Evolutionary conservation across 768 basidiomycete species (phyloP).

Genomic region (Cyathus striatus): DNA sequence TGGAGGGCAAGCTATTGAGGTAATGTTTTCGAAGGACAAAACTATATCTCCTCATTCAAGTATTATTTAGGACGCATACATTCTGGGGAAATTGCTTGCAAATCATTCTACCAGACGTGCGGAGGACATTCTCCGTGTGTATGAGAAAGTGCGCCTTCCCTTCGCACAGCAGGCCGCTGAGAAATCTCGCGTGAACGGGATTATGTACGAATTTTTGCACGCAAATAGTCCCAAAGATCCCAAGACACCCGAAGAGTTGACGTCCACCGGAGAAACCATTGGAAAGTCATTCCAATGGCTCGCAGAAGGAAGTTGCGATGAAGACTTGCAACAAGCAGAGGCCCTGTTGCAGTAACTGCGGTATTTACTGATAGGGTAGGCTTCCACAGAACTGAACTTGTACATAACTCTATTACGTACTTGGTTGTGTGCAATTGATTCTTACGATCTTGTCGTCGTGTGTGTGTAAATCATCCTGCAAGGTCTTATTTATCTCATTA

Average conservation of each 20-base stretch:
- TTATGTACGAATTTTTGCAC: conserved; percentile 11
- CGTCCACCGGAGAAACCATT: conserved; percentile 9
- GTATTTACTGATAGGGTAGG: background rate
- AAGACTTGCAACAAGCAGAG: conserved; percentile 13
- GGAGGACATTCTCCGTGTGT: conserved; percentile 9
- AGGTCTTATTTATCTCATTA: too few relatives aligned
- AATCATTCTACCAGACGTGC: conserved; percentile 10
- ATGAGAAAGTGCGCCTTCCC: conserved; percentile 13
- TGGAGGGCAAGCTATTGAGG: conserved; percentile 19
- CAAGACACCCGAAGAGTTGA: background rate
- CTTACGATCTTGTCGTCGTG: too few relatives aligned
- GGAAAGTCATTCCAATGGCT: conserved; percentile 13
- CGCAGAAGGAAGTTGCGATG: conserved; percentile 11
- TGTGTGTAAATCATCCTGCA: too few relatives aligned
- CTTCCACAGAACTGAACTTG: too few relatives aligned
- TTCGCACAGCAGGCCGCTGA: conserved; percentile 9
- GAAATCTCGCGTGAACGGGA: conserved; percentile 4
- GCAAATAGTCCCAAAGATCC: conserved; percentile 3
- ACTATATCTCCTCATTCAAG: too few relatives aligned
- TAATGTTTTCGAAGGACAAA: too few relatives aligned
- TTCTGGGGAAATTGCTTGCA: conserved; percentile 14
- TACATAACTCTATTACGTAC: too few relatives aligned
- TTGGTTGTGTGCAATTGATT: too few relatives aligned
- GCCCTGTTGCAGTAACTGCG: background rate
- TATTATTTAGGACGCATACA: conserved; percentile 19